Conservation (phyloP, 345 rosid species). For the Tarenaya hassleriana region DNA sequence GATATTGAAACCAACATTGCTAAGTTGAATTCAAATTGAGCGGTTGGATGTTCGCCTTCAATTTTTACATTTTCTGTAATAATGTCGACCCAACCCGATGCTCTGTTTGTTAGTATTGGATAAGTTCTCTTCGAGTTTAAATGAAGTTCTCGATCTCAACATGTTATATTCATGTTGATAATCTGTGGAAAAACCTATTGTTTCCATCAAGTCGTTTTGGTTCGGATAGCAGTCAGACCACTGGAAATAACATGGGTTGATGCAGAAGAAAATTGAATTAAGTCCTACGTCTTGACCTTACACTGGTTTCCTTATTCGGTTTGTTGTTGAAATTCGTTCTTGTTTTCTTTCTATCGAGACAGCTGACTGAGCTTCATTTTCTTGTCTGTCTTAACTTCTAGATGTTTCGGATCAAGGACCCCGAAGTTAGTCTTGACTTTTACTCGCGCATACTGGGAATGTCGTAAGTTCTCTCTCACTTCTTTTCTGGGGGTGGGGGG, state of each 20-base stretch:
- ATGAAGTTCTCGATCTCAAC: slow-evolving; percentile 1
- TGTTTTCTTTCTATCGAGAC: slow-evolving; percentile 18
- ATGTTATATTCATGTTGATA: neutral
- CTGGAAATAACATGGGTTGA: neutral
- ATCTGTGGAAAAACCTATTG: neutral
- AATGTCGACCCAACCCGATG: too few relatives aligned
- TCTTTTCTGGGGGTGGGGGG: neutral
- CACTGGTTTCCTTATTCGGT: neutral
- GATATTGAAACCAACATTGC: too few relatives aligned
- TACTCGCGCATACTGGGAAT: slow-evolving; percentile 90
- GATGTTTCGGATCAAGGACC: slow-evolving; percentile 97
- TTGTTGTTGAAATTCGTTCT: slow-evolving; percentile 17
- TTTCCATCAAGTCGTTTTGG: neutral
- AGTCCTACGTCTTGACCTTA: neutral
- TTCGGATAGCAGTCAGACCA: neutral
- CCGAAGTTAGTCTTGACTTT: slow-evolving; percentile 79
- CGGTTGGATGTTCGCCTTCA: too few relatives aligned
- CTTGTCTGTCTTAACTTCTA: slow-evolving; percentile 24
- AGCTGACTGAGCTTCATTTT: neutral
- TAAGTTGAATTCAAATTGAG: too few relatives aligned
- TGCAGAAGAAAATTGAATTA: neutral
- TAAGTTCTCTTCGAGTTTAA: neutral
- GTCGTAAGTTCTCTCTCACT: slow-evolving; percentile 55
- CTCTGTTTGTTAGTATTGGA: neutral
- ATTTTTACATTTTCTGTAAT: too few relatives aligned